Evolutionary conservation across 164 flowering plant genomes (phyloP).

Genomic region (Stephania japonica): DNA sequence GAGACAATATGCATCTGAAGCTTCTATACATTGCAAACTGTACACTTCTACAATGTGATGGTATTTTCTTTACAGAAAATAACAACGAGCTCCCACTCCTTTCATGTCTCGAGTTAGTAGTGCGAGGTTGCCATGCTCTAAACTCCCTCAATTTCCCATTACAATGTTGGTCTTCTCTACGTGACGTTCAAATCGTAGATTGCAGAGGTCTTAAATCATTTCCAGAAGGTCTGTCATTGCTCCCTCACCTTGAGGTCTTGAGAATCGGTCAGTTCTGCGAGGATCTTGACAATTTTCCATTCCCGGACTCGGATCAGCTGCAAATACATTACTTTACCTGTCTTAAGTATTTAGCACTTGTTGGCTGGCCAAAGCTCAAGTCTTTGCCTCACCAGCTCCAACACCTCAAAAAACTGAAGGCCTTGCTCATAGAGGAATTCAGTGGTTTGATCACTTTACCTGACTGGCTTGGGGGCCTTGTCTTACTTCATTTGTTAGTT

Average conservation of each 20-base stretch:
- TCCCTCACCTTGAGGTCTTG: background rate
- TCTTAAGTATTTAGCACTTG: background rate
- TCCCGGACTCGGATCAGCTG: background rate
- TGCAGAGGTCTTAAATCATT: slow-evolving; percentile 1
- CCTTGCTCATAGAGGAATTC: slow-evolving; percentile 1
- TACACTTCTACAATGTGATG: background rate
- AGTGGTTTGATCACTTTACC: slow-evolving; percentile 14
- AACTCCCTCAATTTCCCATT: background rate
- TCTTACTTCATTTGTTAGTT: slow-evolving; percentile 14
- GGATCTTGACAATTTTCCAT: background rate
- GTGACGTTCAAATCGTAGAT: background rate
- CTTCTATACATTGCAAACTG: background rate
- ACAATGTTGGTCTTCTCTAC: background rate
- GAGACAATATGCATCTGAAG: background rate
- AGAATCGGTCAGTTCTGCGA: background rate
- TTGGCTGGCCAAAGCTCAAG: background rate
- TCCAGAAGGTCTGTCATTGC: background rate
- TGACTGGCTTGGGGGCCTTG: slow-evolving; percentile 14
- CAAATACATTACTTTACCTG: background rate
- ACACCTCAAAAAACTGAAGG: background rate
- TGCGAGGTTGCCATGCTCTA: background rate
- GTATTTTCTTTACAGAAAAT: background rate
- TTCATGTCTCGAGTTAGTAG: background rate
- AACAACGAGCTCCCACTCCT: background rate
- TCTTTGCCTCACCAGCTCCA: slow-evolving; percentile 10